phyloP scores from a whole-genome alignment of 2,329 filamentous ascomycete species.

The Cadophora sp. region DNA sequence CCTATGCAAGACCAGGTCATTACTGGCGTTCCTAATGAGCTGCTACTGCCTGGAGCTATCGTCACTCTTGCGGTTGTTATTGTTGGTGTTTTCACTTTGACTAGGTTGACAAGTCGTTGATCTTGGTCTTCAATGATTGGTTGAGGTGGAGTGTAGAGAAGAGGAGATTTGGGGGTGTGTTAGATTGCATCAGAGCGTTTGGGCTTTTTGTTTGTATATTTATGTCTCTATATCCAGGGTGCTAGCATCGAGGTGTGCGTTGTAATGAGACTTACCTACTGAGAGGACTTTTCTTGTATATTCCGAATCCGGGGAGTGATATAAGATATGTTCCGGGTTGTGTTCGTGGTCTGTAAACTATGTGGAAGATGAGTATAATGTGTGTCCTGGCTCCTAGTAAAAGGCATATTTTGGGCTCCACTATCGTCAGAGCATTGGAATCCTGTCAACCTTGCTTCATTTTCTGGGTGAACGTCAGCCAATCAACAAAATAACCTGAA shows the following conservation, averaged over 20 bases:
- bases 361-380: not conserved
- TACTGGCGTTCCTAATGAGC: slow-evolving; percentile 89
- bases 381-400: not conserved
- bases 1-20: slow-evolving; percentile 72
- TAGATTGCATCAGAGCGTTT: slow-evolving; percentile 22
- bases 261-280: slow-evolving; percentile 20
- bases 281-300: not conserved
- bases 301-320: not conserved
- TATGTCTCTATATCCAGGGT: slow-evolving; percentile 23
- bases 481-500: too few relatives aligned
- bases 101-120: slow-evolving; percentile 64
- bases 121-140: not conserved
- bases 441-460: too few relatives aligned
- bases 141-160: not conserved
- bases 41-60: slow-evolving; percentile 91
- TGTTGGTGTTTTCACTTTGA: slow-evolving; percentile 88
- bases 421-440: too few relatives aligned
- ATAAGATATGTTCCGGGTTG: not conserved
- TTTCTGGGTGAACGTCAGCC: too few relatives aligned
- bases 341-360: not conserved
- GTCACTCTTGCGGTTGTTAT: slow-evolving; percentile 95
- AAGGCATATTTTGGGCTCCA: too few relatives aligned
- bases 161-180: too few relatives aligned
- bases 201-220: slow-evolving; percentile 14
- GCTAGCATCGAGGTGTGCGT: slow-evolving; percentile 17